Evolutionary conservation across 495 filamentous ascomycete genomes (phyloP).

Genomic region (Aspergillus olivimuriae): DNA sequence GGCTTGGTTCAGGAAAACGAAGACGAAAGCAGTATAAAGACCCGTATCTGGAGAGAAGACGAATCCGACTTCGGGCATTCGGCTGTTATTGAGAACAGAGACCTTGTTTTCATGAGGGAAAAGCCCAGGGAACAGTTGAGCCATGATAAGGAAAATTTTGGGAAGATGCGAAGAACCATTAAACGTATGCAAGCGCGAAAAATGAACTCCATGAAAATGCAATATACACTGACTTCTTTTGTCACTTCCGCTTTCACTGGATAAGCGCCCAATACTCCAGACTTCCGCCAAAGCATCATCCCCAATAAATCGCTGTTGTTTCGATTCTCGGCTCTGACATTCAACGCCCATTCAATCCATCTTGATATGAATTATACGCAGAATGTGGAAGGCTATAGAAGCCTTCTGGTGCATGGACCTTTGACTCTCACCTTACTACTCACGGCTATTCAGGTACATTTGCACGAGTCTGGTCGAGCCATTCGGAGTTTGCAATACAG

Average conservation of each 20-base stretch:
- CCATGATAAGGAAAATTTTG: conserved; percentile 23
- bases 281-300: conserved; percentile 53
- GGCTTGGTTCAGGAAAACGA: conserved; percentile 31
- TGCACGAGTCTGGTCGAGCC: conserved; percentile 24
- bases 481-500: conserved; percentile 62
- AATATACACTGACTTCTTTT: conserved; percentile 14
- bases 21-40: conserved; percentile 26
- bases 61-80: conserved; percentile 30
- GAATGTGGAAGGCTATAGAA: conserved; percentile 64
- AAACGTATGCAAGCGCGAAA: conserved; percentile 27
- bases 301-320: conserved; percentile 66
- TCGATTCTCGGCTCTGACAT: conserved; percentile 77
- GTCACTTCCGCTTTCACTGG: background rate
- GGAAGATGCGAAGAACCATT: conserved; percentile 21
- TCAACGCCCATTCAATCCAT: conserved; percentile 83
- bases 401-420: conserved; percentile 80
- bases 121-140: conserved; percentile 29
- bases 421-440: conserved; percentile 72
- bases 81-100: conserved; percentile 45
- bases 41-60: conserved; percentile 38
- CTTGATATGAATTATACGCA: conserved; percentile 67
- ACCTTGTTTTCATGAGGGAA: conserved; percentile 56
- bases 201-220: background rate
- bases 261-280: conserved; percentile 37
- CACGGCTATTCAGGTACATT: conserved; percentile 47